phyloP scores from a whole-genome alignment of 805 yeast genomes.

The Candida sphagnicola region DNA sequence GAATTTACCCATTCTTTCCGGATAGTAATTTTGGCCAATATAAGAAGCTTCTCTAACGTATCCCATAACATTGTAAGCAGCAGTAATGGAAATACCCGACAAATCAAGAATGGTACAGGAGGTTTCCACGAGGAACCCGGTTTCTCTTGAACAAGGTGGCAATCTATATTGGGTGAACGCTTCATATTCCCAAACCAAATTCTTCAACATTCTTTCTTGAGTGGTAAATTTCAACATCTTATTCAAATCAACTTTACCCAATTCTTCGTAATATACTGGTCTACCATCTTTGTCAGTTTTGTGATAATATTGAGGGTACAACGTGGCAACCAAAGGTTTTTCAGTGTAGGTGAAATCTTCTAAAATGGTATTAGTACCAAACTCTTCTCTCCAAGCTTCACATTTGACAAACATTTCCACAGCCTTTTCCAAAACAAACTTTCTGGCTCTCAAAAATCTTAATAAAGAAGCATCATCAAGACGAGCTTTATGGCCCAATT shows the following conservation, averaged over 20 bases:
- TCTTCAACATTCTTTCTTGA: constrained; percentile 93
- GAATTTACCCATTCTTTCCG: constrained; percentile 98
- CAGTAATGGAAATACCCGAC: constrained; percentile 83
- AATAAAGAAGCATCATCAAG: constrained; percentile 80
- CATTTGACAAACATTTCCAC: constrained; percentile 79
- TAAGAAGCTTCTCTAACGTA: constrained; percentile 91
- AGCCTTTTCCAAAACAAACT: constrained; percentile 80
- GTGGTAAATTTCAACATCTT: constrained; percentile 93
- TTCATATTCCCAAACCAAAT: constrained; percentile 97
- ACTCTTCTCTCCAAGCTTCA: constrained; percentile 88
- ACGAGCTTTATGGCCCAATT: constrained; percentile 68
- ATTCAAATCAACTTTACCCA: constrained; percentile 83
- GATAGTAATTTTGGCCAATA: constrained; percentile 96
- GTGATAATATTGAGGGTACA: constrained; percentile 96
- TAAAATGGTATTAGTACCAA: constrained; percentile 82
- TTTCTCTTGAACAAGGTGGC: constrained; percentile 90
- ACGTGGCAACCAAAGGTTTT: constrained; percentile 82
- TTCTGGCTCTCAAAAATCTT: constrained; percentile 92
- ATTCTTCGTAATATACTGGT: constrained; percentile 91
- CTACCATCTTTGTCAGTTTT: constrained; percentile 96
- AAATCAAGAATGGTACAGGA: constrained; percentile 94
- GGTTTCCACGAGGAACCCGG: constrained; percentile 80
- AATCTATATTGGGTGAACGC: constrained; percentile 77
- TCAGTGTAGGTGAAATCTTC: constrained; percentile 89
- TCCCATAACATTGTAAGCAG: constrained; percentile 80